Base-by-base conservation (phyloP, 2,329 filamentous ascomycete species). In the Seiridium unicorne region DNA sequence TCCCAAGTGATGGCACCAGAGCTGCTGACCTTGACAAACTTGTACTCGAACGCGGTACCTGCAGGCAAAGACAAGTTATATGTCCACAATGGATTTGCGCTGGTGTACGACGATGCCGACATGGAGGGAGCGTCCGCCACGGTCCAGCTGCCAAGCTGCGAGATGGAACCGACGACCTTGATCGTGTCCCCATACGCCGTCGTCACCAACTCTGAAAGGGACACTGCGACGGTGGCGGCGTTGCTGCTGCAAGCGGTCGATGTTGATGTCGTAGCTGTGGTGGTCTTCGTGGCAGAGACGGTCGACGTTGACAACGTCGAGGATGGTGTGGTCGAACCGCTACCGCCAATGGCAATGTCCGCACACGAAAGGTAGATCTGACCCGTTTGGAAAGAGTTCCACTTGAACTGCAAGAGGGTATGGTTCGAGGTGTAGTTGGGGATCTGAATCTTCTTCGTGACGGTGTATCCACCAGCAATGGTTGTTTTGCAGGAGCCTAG, bases 291-390 rank as follows among this genome's bases (percentile, higher is more conserved):
- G 34, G 51, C 18, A 6, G 51, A 36, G 8, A 40, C 38, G 11
- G 49, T 42, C 31, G 53, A 53, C 5, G 51, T 55, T 26, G n/a
- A 5, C 8, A 18, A 6, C n/a, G 51, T 40, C 35, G 18, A 18
- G 3, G 36, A 42, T 34, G 35, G 35, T 31, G n/a, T 36, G 5
- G 35, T 44, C n/a, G 49, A 42, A 1, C 44, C 47, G n/a, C 46
- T 34, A 18, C 59, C 59, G n/a, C 40, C 18, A 55, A 83, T 81
- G 13, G 79, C 76, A 60, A 84, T 82, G 64, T 84, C 81, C 1
- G 82, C 81, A 63, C 82, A 85, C 3, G 74, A 78, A 3, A 84
- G 72, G 65, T 84, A 84, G 4, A 84, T 74, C 70, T 84, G 82
- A 0, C 74, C 73, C 0, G 81, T 84, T 70, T 84, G 81, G 69